These are phyloP conservation scores for Suillus brevipes DNA, from an alignment of 768 basidiomycete species.

Conservation along the genomic window DNA sequence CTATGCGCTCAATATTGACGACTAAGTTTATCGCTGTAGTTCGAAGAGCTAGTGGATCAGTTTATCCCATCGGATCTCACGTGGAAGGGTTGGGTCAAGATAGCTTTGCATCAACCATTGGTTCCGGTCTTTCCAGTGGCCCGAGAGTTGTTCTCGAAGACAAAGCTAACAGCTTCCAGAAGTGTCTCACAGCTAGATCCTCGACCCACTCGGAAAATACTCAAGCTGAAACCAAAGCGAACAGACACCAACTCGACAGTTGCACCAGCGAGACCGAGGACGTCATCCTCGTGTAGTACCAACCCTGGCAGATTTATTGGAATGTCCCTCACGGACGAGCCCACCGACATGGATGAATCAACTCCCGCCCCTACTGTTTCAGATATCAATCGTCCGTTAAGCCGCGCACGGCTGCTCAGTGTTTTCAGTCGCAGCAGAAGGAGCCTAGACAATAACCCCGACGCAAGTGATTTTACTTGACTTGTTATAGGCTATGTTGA, in stretches of 20 bases:
- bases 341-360: slow-evolving; percentile 34
- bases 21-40: slow-evolving; percentile 40
- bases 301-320: slow-evolving; percentile 24
- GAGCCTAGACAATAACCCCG: slow-evolving; percentile 2
- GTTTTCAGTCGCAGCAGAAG: slow-evolving; percentile 28
- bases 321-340: slow-evolving; percentile 41
- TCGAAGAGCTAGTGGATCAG: slow-evolving; percentile 76
- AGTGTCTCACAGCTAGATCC: slow-evolving; percentile 30
- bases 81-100: slow-evolving; percentile 82
- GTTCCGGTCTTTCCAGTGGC: slow-evolving; percentile 79
- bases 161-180: slow-evolving; percentile 59
- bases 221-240: slow-evolving; percentile 21
- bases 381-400: slow-evolving; percentile 20
- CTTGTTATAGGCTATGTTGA: not conserved
- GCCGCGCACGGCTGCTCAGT: slow-evolving; percentile 33
- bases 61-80: slow-evolving; percentile 77
- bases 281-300: slow-evolving; percentile 24
- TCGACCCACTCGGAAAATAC: slow-evolving; percentile 24
- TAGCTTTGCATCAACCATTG: slow-evolving; percentile 79
- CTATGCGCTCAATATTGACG: slow-evolving; percentile 9
- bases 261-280: slow-evolving; percentile 15
- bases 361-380: slow-evolving; percentile 15
- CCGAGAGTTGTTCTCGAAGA: slow-evolving; percentile 75
- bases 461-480: slow-evolving; percentile 15
- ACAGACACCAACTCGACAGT: slow-evolving; percentile 15